Base-by-base conservation (phyloP, 179 eudicot genomes). In the Spergularia azorica region DNA sequence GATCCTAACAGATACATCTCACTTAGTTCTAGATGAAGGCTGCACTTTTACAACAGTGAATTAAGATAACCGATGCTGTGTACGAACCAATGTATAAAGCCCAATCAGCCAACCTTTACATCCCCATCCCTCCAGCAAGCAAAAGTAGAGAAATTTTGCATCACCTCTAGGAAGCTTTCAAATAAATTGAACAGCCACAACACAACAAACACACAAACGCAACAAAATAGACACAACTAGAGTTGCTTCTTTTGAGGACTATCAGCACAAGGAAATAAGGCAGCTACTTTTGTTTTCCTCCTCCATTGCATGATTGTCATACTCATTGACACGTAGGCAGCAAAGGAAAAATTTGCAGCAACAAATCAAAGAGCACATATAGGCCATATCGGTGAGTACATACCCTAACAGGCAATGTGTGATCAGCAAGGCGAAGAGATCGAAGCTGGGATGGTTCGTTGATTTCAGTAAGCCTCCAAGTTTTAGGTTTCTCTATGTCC, bases 391-490 rank as follows among this genome's bases (percentile, higher is more conserved):
- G 50, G 62, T 21, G 55, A 72, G 63, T 43, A 63, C 86, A 77
- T 80, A 83, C 86, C 83, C 83, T 72, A 48, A 79, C 83, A 36
- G 81, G 63, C 76, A 83, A 69, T 32, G 68, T 72, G 72, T 83
- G 78, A 77, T 83, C 86, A 73, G 83, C 81, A 77, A 83, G 86
- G 17, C 86, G 86, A 58, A 83, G 76, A 62, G 83, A 68, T 32
- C 76, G 81, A 72, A 83, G 86, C 69, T 83, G 83, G 36, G 83
- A 83, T 46, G 80, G 78, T 55, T 79, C 86, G 15, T 48, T 80
- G 54, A 83, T 76, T 70, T 83, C 86, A 46, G 70, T 72, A 21
- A 80, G 73, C 76, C 75, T 83, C 86, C 86, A 83, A 38, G 71
- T 16, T 69, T 73, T 76, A n/a, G 78, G 32, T 58, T 83, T 83